A percentile compares a stretch with the other conserved stretches of the same genome.
These are phyloP conservation scores for Porcisia hertigi DNA, from an alignment of 208 protist genomes.

Conservation along the genomic window DNA sequence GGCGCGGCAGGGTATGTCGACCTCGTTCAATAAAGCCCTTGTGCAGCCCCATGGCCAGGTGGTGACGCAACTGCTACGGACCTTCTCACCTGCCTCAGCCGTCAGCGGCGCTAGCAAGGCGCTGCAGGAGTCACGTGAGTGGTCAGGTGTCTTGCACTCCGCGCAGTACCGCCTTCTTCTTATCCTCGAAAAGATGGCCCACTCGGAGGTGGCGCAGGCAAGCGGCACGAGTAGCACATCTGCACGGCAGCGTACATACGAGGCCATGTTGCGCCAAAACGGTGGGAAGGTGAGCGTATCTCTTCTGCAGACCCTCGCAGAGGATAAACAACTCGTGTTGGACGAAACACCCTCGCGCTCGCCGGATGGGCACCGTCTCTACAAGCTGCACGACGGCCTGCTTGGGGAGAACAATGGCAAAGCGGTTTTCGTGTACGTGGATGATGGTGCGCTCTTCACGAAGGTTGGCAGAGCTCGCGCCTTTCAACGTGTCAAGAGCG, in stretches of 20 bases:
- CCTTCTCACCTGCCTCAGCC: not conserved
- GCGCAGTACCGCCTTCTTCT: slow-evolving; percentile 69
- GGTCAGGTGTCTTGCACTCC: slow-evolving; percentile 45
- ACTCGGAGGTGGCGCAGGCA: slow-evolving; percentile 54
- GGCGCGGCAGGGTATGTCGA: slow-evolving; percentile 53
- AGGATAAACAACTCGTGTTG: slow-evolving; percentile 71
- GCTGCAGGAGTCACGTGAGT: slow-evolving; percentile 13
- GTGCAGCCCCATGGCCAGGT: slow-evolving; percentile 31
- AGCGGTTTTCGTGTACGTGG: slow-evolving; percentile 75
- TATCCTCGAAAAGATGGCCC: slow-evolving; percentile 65
- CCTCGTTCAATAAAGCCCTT: slow-evolving; percentile 36
- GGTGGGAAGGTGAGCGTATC: slow-evolving; percentile 65
- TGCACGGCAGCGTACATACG: slow-evolving; percentile 67
- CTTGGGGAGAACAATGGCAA: not conserved
- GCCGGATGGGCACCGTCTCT: slow-evolving; percentile 62
- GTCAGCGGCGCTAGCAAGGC: not conserved
- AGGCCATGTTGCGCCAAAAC: slow-evolving; percentile 59
- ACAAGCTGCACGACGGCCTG: slow-evolving; percentile 55
- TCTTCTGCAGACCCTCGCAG: slow-evolving; percentile 64
- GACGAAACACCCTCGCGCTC: slow-evolving; percentile 66
- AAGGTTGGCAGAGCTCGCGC: slow-evolving; percentile 38
- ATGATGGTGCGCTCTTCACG: slow-evolving; percentile 66
- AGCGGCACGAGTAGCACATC: slow-evolving; percentile 47
- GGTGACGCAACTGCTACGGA: slow-evolving; percentile 13
- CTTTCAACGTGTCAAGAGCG: slow-evolving; percentile 61